Evolutionary conservation across 306 rosid species (phyloP).

Genomic region (Cercis canadensis): DNA sequence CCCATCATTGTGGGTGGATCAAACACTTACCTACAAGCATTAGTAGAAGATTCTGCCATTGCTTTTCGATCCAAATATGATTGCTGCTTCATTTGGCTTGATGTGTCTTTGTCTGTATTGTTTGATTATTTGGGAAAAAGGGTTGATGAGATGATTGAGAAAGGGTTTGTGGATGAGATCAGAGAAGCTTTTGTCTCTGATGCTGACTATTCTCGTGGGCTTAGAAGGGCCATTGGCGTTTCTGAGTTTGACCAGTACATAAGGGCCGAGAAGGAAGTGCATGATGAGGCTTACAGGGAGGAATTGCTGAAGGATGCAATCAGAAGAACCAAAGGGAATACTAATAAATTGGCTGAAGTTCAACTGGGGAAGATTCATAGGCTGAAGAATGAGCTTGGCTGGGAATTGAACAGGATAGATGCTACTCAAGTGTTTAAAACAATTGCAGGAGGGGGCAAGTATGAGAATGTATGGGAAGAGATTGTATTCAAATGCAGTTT

Average conservation of each 20-base stretch:
- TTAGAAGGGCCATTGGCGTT: conserved; percentile 46
- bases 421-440: conserved; percentile 41
- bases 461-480: conserved; percentile 14
- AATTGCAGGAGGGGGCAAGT: neutral
- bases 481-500: conserved; percentile 29
- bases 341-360: conserved; percentile 6
- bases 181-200: conserved; percentile 17
- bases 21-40: conserved; percentile 36
- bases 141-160: conserved; percentile 37
- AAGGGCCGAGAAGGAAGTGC: neutral
- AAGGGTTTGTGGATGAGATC: conserved; percentile 30
- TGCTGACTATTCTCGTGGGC: conserved; percentile 18
- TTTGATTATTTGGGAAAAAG: conserved; percentile 27
- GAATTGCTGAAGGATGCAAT: neutral
- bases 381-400: conserved; percentile 18
- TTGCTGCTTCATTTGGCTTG: conserved; percentile 38
- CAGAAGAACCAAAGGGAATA: conserved; percentile 15
- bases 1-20: conserved; percentile 69
- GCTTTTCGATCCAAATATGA: conserved; percentile 38
- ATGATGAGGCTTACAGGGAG: neutral
- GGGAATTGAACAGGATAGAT: conserved; percentile 34
- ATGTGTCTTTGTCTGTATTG: conserved; percentile 24
- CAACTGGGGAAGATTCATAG: neutral
- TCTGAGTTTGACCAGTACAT: conserved; percentile 33
- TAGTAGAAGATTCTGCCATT: conserved; percentile 10